These are phyloP conservation scores for Apiotrichum porosum DNA, from an alignment of 1,284 basidiomycete genomes.

Conservation along the genomic window DNA sequence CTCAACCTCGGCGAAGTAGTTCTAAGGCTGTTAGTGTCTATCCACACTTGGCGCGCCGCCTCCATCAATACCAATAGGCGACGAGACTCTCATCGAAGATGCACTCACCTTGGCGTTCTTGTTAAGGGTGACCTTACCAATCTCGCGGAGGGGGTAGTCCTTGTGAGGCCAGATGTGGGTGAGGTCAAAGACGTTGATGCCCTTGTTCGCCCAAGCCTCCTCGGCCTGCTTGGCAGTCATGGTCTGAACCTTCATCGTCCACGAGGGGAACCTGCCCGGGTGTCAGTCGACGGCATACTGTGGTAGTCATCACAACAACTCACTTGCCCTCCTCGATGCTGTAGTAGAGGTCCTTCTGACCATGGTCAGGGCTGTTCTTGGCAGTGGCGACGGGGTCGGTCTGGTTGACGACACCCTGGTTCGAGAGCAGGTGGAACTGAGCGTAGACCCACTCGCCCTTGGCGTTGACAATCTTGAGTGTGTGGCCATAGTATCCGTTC, in stretches of 20 bases:
- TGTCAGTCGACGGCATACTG: no score
- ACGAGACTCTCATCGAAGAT: background rate
- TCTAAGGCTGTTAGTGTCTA: no score
- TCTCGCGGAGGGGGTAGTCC: conserved; percentile 76
- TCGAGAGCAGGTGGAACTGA: conserved; percentile 71
- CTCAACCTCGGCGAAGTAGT: conserved; percentile 64
- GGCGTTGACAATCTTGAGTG: conserved; percentile 81
- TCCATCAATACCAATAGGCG: no score
- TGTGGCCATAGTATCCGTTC: conserved; percentile 91
- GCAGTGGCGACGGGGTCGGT: conserved; percentile 46
- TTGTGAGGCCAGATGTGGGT: conserved; percentile 84
- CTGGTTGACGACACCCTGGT: conserved; percentile 66
- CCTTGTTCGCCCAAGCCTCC: conserved; percentile 58
- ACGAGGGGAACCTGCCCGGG: conserved; percentile 42
- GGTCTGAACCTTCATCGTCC: conserved; percentile 58
- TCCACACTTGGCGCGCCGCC: no score
- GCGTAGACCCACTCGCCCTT: conserved; percentile 77
- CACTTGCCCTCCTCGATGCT: conserved; percentile 68
- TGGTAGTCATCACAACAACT: no score
- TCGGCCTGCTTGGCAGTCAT: conserved; percentile 87
- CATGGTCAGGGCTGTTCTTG: conserved; percentile 68
- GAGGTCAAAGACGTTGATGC: conserved; percentile 61
- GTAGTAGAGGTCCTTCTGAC: conserved; percentile 65
- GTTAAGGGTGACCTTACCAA: conserved; percentile 83
- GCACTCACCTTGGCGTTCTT: conserved; percentile 59